Evolutionary conservation across 2,329 filamentous ascomycete genomes (phyloP), one percentile per base, ranked within the genome.

Genomic region (Epichloe festucae): DNA sequence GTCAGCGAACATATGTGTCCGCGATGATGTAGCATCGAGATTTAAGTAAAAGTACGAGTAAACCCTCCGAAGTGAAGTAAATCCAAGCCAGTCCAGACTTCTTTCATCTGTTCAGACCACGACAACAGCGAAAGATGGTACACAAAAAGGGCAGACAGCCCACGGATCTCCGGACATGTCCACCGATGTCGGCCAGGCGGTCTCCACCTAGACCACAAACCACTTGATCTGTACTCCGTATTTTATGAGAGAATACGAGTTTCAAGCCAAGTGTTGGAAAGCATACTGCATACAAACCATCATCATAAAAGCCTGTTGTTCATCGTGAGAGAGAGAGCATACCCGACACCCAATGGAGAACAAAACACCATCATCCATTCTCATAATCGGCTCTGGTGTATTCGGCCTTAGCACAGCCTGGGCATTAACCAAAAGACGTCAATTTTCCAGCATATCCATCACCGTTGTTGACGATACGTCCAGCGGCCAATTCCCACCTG

Each of bases 361-460:
- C 15, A 53, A 50, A 27, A 52, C 60, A 17, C 74, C 73, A 15
- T 63, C 66, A 45, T 77, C 76, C 19, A 74, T 87, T 59, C 73
- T 89, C 51, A 84, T 89, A 55, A 67, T 88, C 51, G 85, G 85
- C 51, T 78, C 78, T n/a, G 81, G 81, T 44, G 77, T 81, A 55
- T 84, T 84, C 58, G 81, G 81, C 56, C 75, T 78, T 51, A 66
- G 69, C 53, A 76, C 74, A 7, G 87, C 89, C 49, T 80, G 83
- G 57, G 76, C 86, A 14, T 77, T 96, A 46, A 73, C 83, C 53
- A 75, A 76, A 56, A 79, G 84, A 38, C 70, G 79, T 39, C 70
- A 64, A 55, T 80, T 81, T 68, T 60, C 72, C 55, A 54, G 67
- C 50, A 75, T 76, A 41, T 63, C 66, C 50, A 81, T 85, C 64